A percentile compares a stretch with the other conserved stretches of the same genome.
Evolutionary conservation across 495 filamentous ascomycete genomes (phyloP).

Genomic region (Gamarada debralockiae): DNA sequence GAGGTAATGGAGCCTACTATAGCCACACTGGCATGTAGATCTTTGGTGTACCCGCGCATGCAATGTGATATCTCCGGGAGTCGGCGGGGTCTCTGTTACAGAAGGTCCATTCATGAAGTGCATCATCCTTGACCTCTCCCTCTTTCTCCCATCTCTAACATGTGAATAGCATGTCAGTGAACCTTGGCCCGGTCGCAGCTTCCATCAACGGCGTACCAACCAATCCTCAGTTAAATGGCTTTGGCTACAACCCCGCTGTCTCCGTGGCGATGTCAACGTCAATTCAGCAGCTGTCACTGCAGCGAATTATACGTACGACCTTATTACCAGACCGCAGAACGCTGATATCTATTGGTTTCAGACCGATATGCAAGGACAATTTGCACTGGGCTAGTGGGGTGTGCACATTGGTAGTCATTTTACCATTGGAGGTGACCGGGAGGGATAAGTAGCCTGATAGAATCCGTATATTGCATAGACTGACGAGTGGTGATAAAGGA

Average conservation of each 20-base stretch:
- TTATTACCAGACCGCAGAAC: constrained; percentile 18
- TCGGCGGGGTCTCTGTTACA: no score
- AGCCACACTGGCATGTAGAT: no score
- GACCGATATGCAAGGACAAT: constrained; percentile 32
- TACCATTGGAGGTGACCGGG: background rate
- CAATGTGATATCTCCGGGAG: no score
- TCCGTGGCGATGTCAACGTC: constrained; percentile 56
- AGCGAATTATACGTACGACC: no score
- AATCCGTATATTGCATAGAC: no score
- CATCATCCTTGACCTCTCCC: no score
- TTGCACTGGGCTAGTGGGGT: background rate
- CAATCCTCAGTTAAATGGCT: constrained; percentile 35
- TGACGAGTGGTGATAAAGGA: no score
- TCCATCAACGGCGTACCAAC: constrained; percentile 19
- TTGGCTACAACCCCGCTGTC: constrained; percentile 60
- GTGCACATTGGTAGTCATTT: background rate
- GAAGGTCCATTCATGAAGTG: no score
- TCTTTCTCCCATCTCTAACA: background rate
- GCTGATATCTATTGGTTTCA: constrained; percentile 24
- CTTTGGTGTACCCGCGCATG: no score
- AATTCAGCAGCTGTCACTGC: constrained; percentile 14
- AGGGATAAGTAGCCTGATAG: no score
- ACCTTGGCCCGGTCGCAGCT: constrained; percentile 34
- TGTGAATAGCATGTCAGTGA: constrained; percentile 36
- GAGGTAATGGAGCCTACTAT: no score